Conservation (phyloP, 768 basidiomycete species). For the Russula sp. region DNA sequence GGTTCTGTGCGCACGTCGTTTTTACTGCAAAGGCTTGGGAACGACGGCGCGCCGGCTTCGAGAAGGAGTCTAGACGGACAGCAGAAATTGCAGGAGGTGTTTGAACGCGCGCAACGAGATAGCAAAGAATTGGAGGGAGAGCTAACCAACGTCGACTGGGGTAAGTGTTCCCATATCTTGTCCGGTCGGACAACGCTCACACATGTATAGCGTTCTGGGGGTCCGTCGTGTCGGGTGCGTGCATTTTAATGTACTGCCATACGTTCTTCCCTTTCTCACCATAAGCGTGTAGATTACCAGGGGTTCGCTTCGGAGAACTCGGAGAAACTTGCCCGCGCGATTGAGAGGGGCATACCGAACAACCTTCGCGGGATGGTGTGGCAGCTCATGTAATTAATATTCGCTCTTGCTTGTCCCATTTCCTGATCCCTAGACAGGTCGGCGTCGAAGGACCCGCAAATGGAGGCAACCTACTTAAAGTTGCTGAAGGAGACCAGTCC, state of each 20-base stretch:
- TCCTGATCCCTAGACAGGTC: slow-evolving; percentile 46
- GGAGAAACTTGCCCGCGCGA: slow-evolving; percentile 78
- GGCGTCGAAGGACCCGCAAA: slow-evolving; percentile 83
- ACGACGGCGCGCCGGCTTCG: slow-evolving; percentile 33
- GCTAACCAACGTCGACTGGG: slow-evolving; percentile 63
- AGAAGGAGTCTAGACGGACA: slow-evolving; percentile 57
- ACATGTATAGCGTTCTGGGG: slow-evolving; percentile 82
- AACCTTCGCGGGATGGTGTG: slow-evolving; percentile 92
- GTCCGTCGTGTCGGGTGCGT: slow-evolving; percentile 75
- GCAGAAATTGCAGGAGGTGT: slow-evolving; percentile 71
- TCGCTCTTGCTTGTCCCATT: background rate
- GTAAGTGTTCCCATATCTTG: slow-evolving; percentile 36
- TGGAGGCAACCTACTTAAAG: slow-evolving; percentile 77
- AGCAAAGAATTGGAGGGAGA: slow-evolving; percentile 34
- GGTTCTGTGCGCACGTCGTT: slow-evolving; percentile 46
- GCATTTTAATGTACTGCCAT: background rate
- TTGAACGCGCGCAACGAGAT: slow-evolving; percentile 59
- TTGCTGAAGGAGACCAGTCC: slow-evolving; percentile 77
- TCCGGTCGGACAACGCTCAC: slow-evolving; percentile 1
- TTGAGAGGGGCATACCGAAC: slow-evolving; percentile 86
- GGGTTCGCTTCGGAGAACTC: slow-evolving; percentile 74
- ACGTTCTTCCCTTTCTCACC: slow-evolving; percentile 4
- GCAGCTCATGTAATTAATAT: slow-evolving; percentile 73
- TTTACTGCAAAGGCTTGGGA: slow-evolving; percentile 48
- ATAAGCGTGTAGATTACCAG: slow-evolving; percentile 64